These are phyloP conservation scores for Melastoma malabathricum DNA, from an alignment of 345 rosid species.

Conservation along the genomic window DNA sequence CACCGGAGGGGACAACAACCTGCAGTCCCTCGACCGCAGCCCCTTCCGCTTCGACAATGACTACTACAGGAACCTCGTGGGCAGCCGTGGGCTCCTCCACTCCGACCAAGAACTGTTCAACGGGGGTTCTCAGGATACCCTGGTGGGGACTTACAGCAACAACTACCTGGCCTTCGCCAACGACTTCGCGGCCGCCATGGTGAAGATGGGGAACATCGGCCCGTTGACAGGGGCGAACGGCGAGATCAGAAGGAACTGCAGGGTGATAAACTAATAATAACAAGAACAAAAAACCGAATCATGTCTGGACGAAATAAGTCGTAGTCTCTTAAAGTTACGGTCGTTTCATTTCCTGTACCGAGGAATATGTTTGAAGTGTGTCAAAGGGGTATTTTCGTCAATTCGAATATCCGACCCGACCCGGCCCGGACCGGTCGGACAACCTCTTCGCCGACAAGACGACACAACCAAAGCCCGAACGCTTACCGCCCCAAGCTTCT, in stretches of 20 bases:
- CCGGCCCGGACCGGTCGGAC: too few species aligned
- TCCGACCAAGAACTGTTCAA: conserved; percentile 34
- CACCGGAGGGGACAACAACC: conserved; percentile 18
- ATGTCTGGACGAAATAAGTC: too few species aligned
- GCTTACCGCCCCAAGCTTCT: too few species aligned
- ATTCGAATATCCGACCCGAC: too few species aligned
- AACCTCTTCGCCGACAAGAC: too few species aligned
- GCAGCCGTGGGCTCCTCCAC: conserved; percentile 27
- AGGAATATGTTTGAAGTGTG: too few species aligned
- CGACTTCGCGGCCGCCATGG: conserved; percentile 34
- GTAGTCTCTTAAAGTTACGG: too few species aligned
- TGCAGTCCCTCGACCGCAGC: conserved; percentile 21
- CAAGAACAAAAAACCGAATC: too few species aligned
- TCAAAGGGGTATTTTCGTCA: too few species aligned
- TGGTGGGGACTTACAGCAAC: conserved; percentile 17
- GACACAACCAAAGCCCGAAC: too few species aligned
- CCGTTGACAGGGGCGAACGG: conserved; percentile 28
- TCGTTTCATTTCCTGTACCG: too few species aligned
- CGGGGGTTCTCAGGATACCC: conserved; percentile 18
- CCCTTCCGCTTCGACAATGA: conserved; percentile 18
- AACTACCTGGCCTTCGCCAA: conserved; percentile 5
- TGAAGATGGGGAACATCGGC: conserved; percentile 31
- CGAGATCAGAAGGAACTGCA: conserved; percentile 29
- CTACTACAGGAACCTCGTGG: conserved; percentile 19
- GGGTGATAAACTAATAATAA: conserved; percentile 10